phyloP scores from a whole-genome alignment of 345 rosid species.

The Ricinus communis region DNA sequence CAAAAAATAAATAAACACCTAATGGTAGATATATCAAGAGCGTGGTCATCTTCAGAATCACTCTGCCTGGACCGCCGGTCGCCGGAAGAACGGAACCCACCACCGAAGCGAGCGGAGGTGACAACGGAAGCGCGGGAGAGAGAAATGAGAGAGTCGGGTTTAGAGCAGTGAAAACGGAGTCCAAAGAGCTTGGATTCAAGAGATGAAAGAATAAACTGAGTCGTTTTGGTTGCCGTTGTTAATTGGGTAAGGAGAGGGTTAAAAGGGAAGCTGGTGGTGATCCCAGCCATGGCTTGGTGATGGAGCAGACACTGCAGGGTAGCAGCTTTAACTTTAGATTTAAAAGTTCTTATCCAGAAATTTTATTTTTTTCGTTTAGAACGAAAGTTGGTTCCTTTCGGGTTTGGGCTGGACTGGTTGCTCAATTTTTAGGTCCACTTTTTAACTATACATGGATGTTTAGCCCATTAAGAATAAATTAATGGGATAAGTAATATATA shows the following conservation, averaged over 20 bases:
- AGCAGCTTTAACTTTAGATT: too few relatives aligned
- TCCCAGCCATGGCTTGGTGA: conserved; percentile 60
- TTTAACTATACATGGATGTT: too few relatives aligned
- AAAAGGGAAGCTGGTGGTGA: conserved; percentile 53
- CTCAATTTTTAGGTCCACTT: too few relatives aligned
- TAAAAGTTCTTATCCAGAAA: conserved; percentile 1
- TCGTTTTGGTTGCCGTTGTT: conserved; percentile 27
- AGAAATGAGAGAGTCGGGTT: conserved; percentile 19
- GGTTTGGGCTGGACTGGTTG: background rate
- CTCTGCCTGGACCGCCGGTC: conserved; percentile 46
- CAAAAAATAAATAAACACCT: conserved; percentile 34
- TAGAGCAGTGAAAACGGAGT: conserved; percentile 38
- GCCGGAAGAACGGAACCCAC: conserved; percentile 49
- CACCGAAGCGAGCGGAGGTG: conserved; percentile 56
- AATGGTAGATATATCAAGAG: conserved; percentile 61
- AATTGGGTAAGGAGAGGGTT: conserved; percentile 28
- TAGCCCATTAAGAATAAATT: too few relatives aligned
- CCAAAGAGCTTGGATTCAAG: conserved; percentile 48
- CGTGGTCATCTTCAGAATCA: conserved; percentile 52
- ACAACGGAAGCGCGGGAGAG: conserved; percentile 28
- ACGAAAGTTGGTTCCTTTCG: background rate
- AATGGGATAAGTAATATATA: too few relatives aligned
- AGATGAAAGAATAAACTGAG: conserved; percentile 29
- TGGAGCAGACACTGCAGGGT: background rate
- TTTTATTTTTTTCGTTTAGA: background rate